Base-by-base conservation (phyloP, 202 grass and related monocot genomes). In the Panicum virgatum region DNA sequence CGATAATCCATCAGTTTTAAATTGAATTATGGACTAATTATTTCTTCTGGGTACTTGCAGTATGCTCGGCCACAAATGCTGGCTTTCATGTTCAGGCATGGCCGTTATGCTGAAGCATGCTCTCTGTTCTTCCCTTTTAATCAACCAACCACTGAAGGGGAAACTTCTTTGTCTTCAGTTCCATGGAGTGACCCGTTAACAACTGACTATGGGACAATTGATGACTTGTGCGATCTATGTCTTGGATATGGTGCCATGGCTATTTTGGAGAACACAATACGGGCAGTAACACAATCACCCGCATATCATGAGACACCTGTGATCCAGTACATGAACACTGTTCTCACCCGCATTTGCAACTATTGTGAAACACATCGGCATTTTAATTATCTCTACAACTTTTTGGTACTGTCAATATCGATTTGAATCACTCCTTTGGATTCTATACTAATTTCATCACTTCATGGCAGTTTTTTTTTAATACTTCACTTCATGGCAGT, bases 311-410 rank as follows among this genome's bases (percentile, higher is more conserved):
- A 93, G 68, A 46, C 72, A 71, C 18, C 61, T 78, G 44, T 86
- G 86, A 86, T 70, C 64, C 90, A 94, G 73, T 92, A 94, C 78
- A 89, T 91, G 84, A 83, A 86, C 76, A 83, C 83, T 87, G 76
- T 93, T 77, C 92, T 98, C 58, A 84, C 81, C 50, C 88, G 95
- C 76, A 92, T 94, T 76, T 98, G 95, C 85, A 91, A 88, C 82
- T 98, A 94, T 74, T 98, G 95, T 66, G 95, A 98, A 91, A 93
- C 81, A 73, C 95, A 98, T 84, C 86, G 90, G 26, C 88, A 98
- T 92, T 98, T 94, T 89, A 98, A 98, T 86, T 98, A 94, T 84
- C 88, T 98, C 68, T 94, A 94, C 83, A 88, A 91, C 57, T 98
- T 98, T 89, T 86, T 98, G 95, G 95, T 98, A 90, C 34, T 84